These are phyloP conservation scores for Fusarium continuum DNA, from an alignment of 2,329 filamentous ascomycete genomes.

Conservation along the genomic window DNA sequence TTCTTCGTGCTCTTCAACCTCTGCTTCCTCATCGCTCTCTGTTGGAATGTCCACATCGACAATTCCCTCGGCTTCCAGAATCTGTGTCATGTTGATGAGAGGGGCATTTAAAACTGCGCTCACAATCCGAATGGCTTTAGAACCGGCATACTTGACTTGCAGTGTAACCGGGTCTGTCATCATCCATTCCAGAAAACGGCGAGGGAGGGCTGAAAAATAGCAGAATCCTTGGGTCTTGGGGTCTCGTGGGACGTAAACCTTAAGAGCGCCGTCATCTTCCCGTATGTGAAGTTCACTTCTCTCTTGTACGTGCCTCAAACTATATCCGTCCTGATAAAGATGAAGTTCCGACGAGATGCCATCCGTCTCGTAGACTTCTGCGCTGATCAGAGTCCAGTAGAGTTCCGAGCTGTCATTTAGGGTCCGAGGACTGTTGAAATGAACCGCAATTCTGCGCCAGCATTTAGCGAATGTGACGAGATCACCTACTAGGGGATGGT, in stretches of 20 bases:
- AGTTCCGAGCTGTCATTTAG: slow-evolving; percentile 3
- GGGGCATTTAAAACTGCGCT: slow-evolving; percentile 26
- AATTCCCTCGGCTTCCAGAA: slow-evolving; percentile 35
- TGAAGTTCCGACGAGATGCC: slow-evolving; percentile 43
- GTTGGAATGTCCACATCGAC: slow-evolving; percentile 21
- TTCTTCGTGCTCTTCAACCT: neutral
- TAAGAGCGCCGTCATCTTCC: slow-evolving; percentile 33
- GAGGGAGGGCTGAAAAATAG: slow-evolving; percentile 43
- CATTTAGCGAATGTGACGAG: rapidly evolving
- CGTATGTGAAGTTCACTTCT: slow-evolving; percentile 44
- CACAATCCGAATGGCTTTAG: slow-evolving; percentile 19
- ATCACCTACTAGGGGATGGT: too few species aligned
- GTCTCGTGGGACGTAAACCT: slow-evolving; percentile 47
- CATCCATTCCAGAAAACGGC: slow-evolving; percentile 47
- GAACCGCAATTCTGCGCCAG: slow-evolving; percentile 30
- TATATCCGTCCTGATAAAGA: slow-evolving; percentile 42
- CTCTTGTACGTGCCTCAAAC: slow-evolving; percentile 26
- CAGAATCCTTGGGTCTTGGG: slow-evolving; percentile 42
- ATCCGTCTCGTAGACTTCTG: slow-evolving; percentile 45
- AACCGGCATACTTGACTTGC: neutral
- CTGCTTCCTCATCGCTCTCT: neutral
- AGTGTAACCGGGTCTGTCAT: slow-evolving; percentile 44
- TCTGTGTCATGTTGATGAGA: slow-evolving; percentile 23
- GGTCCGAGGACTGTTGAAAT: slow-evolving; percentile 34
- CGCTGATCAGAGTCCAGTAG: slow-evolving; percentile 15